Base-by-base conservation (phyloP, 2,329 filamentous ascomycete genomes). In the Pleomassaria siparia region DNA sequence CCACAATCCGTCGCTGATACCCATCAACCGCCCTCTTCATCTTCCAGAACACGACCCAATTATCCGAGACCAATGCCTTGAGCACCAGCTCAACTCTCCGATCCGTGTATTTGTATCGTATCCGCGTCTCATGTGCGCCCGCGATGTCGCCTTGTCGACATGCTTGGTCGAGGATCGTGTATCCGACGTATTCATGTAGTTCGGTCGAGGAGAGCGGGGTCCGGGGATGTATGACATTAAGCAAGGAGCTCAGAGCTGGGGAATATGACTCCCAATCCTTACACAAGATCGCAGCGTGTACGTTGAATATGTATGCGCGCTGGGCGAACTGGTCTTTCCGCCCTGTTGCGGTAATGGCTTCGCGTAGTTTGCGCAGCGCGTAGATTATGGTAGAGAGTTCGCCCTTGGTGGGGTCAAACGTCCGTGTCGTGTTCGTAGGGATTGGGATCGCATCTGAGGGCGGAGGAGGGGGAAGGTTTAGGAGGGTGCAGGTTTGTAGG, bases 221-320 rank as follows among this genome's bases (percentile, higher is more conserved):
- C 2, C 77, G 70, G 0, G 80, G 76, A 59, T 95, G 88, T 51
- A 97, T 84, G 7, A 75, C 73, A 36, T 84, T 80, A 11, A 99
- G 77, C 2, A 96, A 80, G 60, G 95, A 84, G 30, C 88, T 80
- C 18, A 97, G 82, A 1, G 92, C 90, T 0, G 92, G 90, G 54
- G 92, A 87, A 69, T 97, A 99, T 1, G 91, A 91, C 58, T 95
- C 89, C 58, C 87, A 88, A 59, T 95, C 86, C 54, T 85, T 84
- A 47, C 87, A 84, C 26, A 96, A 81, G 53, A 99, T 86, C 20
- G 88, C 85, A 21, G 91, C 79, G 45, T 91, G 87, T 60, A 95
- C 89, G 61, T 89, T 90, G 76, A 97, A 97, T 53, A 95, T 84
- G 72, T 97, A 96, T 13, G 86, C 89, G 58, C 91, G 85, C n/a